Evolutionary conservation across 2,329 filamentous ascomycete species (phyloP).

Genomic region (Rhinocladiella mackenziei): DNA sequence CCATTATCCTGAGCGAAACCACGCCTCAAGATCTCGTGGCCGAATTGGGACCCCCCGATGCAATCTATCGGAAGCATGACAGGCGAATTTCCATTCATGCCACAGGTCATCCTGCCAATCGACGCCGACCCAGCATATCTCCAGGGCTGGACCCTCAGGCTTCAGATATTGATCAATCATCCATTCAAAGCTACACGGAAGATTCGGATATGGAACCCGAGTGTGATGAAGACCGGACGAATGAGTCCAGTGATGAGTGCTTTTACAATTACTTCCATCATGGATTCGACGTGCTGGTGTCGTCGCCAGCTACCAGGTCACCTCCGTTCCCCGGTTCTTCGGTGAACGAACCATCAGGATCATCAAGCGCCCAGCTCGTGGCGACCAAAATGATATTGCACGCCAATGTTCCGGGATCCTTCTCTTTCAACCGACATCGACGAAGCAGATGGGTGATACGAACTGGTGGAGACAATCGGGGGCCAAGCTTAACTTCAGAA

Average conservation of each 20-base stretch:
- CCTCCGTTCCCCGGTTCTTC: slow-evolving; percentile 52
- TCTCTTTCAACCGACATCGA: slow-evolving; percentile 92
- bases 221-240: slow-evolving; percentile 59
- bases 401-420: slow-evolving; percentile 90
- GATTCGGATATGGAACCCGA: slow-evolving; percentile 59
- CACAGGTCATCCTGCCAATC: slow-evolving; percentile 49
- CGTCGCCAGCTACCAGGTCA: slow-evolving; percentile 64
- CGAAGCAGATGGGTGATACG: slow-evolving; percentile 81
- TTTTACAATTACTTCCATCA: slow-evolving; percentile 98
- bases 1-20: slow-evolving; percentile 76
- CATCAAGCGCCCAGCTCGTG: slow-evolving; percentile 60
- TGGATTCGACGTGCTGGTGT: slow-evolving; percentile 91
- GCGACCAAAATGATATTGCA: slow-evolving; percentile 92
- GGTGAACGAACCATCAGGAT: slow-evolving; percentile 21
- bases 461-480: slow-evolving; percentile 40
- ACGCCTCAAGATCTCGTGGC: slow-evolving; percentile 87
- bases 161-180: slow-evolving; percentile 72
- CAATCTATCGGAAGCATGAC: slow-evolving; percentile 88
- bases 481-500: slow-evolving; percentile 63
- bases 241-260: slow-evolving; percentile 51
- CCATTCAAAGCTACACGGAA: slow-evolving; percentile 66
- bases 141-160: slow-evolving; percentile 39
- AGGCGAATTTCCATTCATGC: slow-evolving; percentile 79
- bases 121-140: slow-evolving; percentile 32
- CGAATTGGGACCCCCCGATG: slow-evolving; percentile 87